A percentile compares a stretch with the other conserved stretches of the same genome.
Evolutionary conservation across 495 filamentous ascomycete genomes (phyloP).

Genomic region (Daldinia decipiens): DNA sequence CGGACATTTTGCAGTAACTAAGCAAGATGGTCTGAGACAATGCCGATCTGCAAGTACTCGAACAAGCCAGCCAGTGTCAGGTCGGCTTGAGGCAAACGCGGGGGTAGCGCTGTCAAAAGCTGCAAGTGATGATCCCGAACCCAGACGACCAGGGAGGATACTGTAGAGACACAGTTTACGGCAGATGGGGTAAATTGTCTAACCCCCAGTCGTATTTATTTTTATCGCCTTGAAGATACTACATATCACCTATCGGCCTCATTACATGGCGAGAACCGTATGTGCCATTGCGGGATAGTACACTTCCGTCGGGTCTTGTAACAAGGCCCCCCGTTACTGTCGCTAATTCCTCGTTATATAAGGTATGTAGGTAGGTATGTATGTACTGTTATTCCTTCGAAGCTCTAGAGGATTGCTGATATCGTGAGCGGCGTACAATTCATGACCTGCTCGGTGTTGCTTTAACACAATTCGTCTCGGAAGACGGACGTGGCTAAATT

Average conservation of each 20-base stretch:
- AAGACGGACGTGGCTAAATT: conserved; percentile 29
- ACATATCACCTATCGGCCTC: conserved; percentile 14
- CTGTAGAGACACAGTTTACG: conserved; percentile 30
- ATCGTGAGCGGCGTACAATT: conserved; percentile 20
- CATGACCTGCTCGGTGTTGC: conserved; percentile 8
- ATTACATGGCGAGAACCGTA: conserved; percentile 17
- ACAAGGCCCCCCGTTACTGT: conserved; percentile 13
- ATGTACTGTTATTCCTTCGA: conserved; percentile 10
- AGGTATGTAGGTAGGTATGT: neutral
- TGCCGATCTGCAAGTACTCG: conserved; percentile 29
- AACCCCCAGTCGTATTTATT: conserved; percentile 33
- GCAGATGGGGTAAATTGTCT: conserved; percentile 32
- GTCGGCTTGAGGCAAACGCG: conserved; percentile 33
- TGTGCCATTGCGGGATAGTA: conserved; percentile 8
- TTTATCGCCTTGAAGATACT: conserved; percentile 32
- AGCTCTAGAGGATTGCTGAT: conserved; percentile 15
- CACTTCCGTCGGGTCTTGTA: conserved; percentile 9
- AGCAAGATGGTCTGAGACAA: conserved; percentile 28
- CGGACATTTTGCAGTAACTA: conserved; percentile 36
- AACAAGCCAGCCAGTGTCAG: conserved; percentile 31
- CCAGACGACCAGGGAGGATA: conserved; percentile 29
- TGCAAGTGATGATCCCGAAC: conserved; percentile 46
- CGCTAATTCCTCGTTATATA: conserved; percentile 4
- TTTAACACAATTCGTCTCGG: conserved; percentile 25
- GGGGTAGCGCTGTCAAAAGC: conserved; percentile 44